These are phyloP conservation scores for Sideroxylon spinosum DNA, from an alignment of 179 eudicot genomes.

Conservation along the genomic window DNA sequence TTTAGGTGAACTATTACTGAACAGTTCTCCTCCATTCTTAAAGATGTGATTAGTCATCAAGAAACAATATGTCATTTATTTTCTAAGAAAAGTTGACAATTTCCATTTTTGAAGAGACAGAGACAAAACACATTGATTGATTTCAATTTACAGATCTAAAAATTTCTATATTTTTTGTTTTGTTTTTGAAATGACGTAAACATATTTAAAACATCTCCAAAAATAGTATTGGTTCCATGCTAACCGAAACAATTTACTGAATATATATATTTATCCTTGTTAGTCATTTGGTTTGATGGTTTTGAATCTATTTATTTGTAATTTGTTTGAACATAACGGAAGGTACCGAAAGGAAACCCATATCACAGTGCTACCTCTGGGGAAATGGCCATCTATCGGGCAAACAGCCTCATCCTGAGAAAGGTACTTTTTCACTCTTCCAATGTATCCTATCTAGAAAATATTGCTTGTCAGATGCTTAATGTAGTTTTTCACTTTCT, in stretches of 20 bases:
- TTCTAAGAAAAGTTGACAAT: no score
- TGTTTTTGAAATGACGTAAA: no score
- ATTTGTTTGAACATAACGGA: constrained; percentile 14
- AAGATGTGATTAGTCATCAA: no score
- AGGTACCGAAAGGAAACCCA: constrained; percentile 98
- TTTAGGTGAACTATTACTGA: background rate
- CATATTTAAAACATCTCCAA: constrained; percentile 33
- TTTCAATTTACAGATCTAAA: no score
- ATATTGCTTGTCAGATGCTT: background rate
- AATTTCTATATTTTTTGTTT: no score
- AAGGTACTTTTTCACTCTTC: constrained; percentile 40
- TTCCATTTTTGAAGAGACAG: no score
- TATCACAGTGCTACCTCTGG: constrained; percentile 99
- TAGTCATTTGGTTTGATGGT: constrained; percentile 1
- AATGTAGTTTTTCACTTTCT: background rate
- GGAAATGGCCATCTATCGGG: constrained; percentile 83
- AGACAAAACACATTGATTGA: no score
- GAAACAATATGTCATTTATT: no score
- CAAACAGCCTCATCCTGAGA: constrained; percentile 73
- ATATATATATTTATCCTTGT: no score
- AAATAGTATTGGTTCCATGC: constrained; percentile 41
- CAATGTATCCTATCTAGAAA: no score
- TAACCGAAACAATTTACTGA: background rate
- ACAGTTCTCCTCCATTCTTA: background rate
- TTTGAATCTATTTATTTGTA: background rate